Evolutionary conservation across 2,329 filamentous ascomycete genomes (phyloP).

Genomic region (Cladophialophora chaetospira): DNA sequence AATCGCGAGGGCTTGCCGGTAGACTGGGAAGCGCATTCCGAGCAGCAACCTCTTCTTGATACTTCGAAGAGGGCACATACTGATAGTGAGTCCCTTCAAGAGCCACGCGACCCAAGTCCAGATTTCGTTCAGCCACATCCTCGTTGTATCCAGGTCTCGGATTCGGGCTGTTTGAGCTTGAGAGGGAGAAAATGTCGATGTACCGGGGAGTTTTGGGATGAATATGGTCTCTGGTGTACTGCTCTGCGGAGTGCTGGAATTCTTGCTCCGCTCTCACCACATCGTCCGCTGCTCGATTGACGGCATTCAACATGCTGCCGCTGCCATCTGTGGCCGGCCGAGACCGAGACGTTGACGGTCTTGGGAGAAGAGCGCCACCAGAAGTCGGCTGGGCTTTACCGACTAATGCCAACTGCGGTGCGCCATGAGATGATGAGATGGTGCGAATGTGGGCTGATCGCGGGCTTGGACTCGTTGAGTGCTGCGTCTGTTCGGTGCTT

Average conservation of each 20-base stretch:
- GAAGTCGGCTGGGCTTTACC: conserved; percentile 21
- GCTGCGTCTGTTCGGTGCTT: conserved; percentile 13
- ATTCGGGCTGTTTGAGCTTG: conserved; percentile 12
- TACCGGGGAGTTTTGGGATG: conserved; percentile 24
- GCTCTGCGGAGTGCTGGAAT: conserved; percentile 14
- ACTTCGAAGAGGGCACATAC: conserved; percentile 26
- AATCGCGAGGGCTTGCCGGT: conserved; percentile 2
- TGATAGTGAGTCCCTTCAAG: conserved; percentile 19
- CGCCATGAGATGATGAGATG: conserved; percentile 1
- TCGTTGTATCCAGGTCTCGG: conserved; percentile 28
- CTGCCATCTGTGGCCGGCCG: conserved; percentile 29
- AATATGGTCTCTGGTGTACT: conserved; percentile 10
- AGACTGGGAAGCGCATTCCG: conserved; percentile 29
- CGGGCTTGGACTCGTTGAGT: conserved; percentile 6
- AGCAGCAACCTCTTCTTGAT: conserved; percentile 32
- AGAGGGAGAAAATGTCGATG: conserved; percentile 31
- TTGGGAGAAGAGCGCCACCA: conserved; percentile 17
- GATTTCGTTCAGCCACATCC: conserved; percentile 30
- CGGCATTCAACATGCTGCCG: conserved; percentile 30
- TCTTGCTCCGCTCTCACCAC: conserved; percentile 22
- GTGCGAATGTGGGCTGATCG: conserved; percentile 2
- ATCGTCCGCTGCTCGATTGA: conserved; percentile 30
- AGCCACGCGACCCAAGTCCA: conserved; percentile 22
- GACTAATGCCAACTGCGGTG: conserved; percentile 4
- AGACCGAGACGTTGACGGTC: conserved; percentile 20